A percentile compares a stretch with the other conserved stretches of the same genome.
Conservation (phyloP, 78 protist genomes). For the slime mould (Dictyostelium discoideum) region DNA sequence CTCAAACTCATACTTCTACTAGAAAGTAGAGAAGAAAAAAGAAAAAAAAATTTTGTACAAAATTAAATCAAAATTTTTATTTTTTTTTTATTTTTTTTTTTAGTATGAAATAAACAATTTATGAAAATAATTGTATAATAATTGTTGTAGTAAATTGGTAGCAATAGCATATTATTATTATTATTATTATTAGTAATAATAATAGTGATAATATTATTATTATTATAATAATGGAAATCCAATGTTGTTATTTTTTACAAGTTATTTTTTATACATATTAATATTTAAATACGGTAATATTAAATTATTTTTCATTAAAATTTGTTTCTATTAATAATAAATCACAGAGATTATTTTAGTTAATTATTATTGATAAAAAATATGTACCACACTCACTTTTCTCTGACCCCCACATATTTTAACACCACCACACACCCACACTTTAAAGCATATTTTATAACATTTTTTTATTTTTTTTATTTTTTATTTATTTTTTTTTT, state of each 20-base stretch:
- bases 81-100: no score
- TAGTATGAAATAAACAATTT: no score
- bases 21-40: not conserved
- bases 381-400: not conserved
- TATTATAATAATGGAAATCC: not conserved
- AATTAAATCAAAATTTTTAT: no score
- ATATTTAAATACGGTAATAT: not conserved
- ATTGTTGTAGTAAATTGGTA: not conserved
- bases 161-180: not conserved
- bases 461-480: not conserved
- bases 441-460: not conserved
- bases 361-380: not conserved
- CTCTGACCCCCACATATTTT: not conserved
- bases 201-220: no score
- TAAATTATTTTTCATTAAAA: not conserved
- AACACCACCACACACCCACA: not conserved
- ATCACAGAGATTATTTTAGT: not conserved
- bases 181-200: no score
- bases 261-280: not conserved
- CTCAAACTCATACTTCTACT: not conserved
- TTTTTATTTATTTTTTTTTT: no score
- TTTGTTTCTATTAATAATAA: not conserved
- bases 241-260: not conserved
- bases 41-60: not conserved
- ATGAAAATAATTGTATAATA: no score